phyloP scores from a whole-genome alignment of 768 basidiomycete species.

The Termitomyces sp. region DNA sequence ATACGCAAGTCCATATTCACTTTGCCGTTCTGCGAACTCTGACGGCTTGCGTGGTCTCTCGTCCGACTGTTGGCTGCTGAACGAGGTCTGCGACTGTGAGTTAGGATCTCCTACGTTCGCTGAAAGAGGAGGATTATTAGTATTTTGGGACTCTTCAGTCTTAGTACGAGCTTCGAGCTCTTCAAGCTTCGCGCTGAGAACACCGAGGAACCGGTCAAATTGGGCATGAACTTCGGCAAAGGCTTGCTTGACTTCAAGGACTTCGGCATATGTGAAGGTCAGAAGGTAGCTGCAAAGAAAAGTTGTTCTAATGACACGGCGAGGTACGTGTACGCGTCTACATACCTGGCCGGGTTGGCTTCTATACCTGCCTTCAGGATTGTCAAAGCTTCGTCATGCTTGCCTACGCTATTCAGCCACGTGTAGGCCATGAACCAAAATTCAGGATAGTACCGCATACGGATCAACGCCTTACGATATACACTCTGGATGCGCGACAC shows the following conservation, averaged over 20 bases:
- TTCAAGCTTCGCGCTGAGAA: constrained; percentile 53
- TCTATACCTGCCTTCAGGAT: constrained; percentile 82
- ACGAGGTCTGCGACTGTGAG: neutral
- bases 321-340: neutral
- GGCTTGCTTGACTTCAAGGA: constrained; percentile 49
- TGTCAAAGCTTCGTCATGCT: constrained; percentile 75
- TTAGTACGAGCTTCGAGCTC: constrained; percentile 36
- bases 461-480: constrained; percentile 84
- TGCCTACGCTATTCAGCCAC: constrained; percentile 73
- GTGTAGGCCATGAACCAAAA: constrained; percentile 94
- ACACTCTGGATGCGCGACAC: constrained; percentile 72
- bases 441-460: constrained; percentile 93
- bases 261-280: constrained; percentile 88
- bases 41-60: constrained; percentile 49
- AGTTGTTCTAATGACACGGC: constrained; percentile 53
- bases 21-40: constrained; percentile 52
- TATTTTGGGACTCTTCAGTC: constrained; percentile 23
- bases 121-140: constrained; percentile 2
- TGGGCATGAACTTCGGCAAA: constrained; percentile 62
- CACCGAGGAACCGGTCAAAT: constrained; percentile 69
- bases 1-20: constrained; percentile 74
- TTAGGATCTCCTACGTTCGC: constrained; percentile 6
- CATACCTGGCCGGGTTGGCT: constrained; percentile 79
- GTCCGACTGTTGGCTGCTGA: constrained; percentile 41
- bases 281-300: constrained; percentile 63